These are phyloP conservation scores for Thalassiosira oceanica DNA, from an alignment of 352 stramenopile genomes.

Conservation along the genomic window DNA sequence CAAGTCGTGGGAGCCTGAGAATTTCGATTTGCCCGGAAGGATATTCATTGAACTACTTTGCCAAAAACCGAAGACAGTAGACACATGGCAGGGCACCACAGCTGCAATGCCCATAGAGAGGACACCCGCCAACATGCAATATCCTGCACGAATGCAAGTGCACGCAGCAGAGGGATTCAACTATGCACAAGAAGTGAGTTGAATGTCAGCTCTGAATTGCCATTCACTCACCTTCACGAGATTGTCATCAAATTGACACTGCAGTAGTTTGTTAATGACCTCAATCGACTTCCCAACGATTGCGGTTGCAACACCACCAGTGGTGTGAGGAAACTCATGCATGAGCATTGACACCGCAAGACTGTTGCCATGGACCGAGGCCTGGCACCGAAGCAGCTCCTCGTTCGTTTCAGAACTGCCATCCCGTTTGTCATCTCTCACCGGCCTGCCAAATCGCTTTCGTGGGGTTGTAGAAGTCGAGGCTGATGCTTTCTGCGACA, in stretches of 20 bases:
- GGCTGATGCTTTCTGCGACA: constrained; percentile 22
- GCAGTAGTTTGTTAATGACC: constrained; percentile 61
- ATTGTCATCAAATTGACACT: constrained; percentile 63
- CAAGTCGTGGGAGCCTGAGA: constrained; percentile 66
- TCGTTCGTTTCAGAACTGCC: constrained; percentile 6
- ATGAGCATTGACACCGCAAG: constrained; percentile 73
- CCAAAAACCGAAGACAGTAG: constrained; percentile 66
- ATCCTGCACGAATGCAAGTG: constrained; percentile 72
- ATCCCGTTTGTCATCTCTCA: constrained; percentile 19
- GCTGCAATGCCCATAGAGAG: constrained; percentile 67
- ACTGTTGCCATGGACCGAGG: constrained; percentile 71
- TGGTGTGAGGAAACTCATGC: constrained; percentile 63
- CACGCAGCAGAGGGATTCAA: constrained; percentile 59
- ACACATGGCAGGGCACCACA: constrained; percentile 53
- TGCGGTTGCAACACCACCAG: constrained; percentile 64
- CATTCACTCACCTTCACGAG: constrained; percentile 45
- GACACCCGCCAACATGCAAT: constrained; percentile 65
- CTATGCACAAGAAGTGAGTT: no score
- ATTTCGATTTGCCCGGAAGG: constrained; percentile 53
- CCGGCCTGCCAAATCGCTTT: constrained; percentile 34
- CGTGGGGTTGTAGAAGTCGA: constrained; percentile 19
- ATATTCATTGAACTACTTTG: constrained; percentile 59
- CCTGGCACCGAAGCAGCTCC: constrained; percentile 59
- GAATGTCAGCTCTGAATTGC: neutral
- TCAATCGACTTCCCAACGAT: constrained; percentile 62